A percentile compares a stretch with the other conserved stretches of the same genome.
Evolutionary conservation across 345 rosid genomes (phyloP).

Genomic region (Iberis pinnata): DNA sequence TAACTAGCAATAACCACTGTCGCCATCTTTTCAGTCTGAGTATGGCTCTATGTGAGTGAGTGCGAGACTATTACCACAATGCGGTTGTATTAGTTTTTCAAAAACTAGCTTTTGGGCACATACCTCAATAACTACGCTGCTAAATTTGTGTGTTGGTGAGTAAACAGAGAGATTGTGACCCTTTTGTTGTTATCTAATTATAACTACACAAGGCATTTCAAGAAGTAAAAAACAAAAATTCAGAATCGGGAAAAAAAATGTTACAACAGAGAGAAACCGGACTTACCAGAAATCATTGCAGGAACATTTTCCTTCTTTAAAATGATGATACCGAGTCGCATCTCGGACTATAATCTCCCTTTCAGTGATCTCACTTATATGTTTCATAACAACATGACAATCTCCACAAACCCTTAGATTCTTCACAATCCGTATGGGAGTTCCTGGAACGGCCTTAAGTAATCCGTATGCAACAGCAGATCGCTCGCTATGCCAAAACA

Average conservation of each 20-base stretch:
- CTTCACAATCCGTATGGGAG: constrained; percentile 50
- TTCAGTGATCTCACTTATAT: constrained; percentile 43
- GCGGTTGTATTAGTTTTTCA: too few species aligned
- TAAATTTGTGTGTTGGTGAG: too few species aligned
- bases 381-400: constrained; percentile 59
- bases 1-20: too few species aligned
- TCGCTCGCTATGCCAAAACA: constrained; percentile 77
- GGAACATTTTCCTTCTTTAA: constrained; percentile 56
- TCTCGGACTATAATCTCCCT: constrained; percentile 67
- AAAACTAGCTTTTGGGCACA: too few species aligned
- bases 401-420: constrained; percentile 75
- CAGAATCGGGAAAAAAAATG: too few species aligned
- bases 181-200: background rate
- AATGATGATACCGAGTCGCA: constrained; percentile 74
- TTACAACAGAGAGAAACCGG: background rate
- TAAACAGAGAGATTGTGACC: background rate
- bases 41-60: too few species aligned
- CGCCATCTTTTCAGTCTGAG: too few species aligned
- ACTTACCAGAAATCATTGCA: constrained; percentile 74
- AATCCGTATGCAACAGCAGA: constrained; percentile 66
- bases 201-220: too few species aligned
- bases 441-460: constrained; percentile 50
- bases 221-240: too few species aligned
- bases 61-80: too few species aligned
- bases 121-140: too few species aligned